Evolutionary conservation across 2,329 filamentous ascomycete genomes (phyloP).

Genomic region (Ophiostoma ulmi): DNA sequence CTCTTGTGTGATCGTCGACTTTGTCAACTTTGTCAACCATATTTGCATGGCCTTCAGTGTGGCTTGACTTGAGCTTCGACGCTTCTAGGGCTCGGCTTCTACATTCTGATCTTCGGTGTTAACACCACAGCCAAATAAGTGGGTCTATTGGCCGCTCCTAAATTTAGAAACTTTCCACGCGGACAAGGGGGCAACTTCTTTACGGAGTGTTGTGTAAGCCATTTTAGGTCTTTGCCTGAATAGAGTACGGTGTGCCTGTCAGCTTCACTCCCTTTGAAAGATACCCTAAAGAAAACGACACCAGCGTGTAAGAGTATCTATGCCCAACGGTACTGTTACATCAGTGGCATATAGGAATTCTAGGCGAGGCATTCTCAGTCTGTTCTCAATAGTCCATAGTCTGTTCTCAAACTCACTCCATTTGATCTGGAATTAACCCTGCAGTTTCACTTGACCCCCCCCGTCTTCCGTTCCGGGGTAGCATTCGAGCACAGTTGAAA

Average conservation of each 20-base stretch:
- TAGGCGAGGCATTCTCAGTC: neutral
- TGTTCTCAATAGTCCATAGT: no score
- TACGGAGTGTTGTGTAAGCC: neutral
- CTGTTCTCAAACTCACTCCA: no score
- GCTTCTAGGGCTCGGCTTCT: neutral
- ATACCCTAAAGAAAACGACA: neutral
- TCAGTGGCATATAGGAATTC: neutral
- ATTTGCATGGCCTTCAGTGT: neutral
- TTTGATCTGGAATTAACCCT: no score
- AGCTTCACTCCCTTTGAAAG: neutral
- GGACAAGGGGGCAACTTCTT: neutral
- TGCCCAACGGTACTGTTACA: neutral
- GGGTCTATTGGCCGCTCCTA: slow-evolving; percentile 19
- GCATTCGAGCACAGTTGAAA: slow-evolving; percentile 9
- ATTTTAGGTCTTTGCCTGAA: neutral
- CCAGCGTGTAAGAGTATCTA: neutral
- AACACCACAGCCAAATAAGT: slow-evolving; percentile 4
- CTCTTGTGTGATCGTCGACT: neutral
- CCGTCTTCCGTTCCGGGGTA: slow-evolving; percentile 7
- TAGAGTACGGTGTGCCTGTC: neutral
- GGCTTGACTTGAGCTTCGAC: neutral
- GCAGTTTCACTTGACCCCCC: neutral
- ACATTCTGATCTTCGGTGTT: neutral
- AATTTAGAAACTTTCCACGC: slow-evolving; percentile 21
- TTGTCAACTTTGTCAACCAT: neutral